Evolutionary conservation across 148 eudicot genomes (phyloP).

Genomic region (Chenopodium quinoa): DNA sequence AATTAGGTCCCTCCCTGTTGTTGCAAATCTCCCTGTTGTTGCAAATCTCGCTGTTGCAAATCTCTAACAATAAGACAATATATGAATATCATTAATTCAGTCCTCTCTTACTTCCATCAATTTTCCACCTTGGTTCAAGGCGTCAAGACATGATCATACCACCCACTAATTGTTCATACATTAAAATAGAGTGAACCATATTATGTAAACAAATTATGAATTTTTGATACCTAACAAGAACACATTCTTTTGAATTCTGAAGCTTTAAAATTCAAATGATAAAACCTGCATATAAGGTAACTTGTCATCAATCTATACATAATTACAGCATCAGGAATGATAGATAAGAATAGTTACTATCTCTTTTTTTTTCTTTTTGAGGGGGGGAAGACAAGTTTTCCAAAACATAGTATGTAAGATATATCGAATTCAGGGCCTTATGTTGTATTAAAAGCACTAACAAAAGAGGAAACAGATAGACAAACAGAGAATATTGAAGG

Average conservation of each 20-base stretch:
- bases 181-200: background rate
- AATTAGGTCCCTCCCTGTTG: background rate
- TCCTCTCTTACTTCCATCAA: background rate
- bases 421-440: background rate
- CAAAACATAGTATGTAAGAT: background rate
- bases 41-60: no score
- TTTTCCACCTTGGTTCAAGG: background rate
- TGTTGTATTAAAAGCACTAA: background rate
- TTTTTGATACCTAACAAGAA: background rate
- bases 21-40: background rate
- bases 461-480: background rate
- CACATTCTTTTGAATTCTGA: background rate
- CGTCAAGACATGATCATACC: background rate
- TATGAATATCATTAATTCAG: no score
- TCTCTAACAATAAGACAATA: background rate
- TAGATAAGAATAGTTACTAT: background rate
- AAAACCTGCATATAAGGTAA: background rate
- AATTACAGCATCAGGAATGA: background rate
- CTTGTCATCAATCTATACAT: background rate
- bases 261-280: background rate
- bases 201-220: background rate
- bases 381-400: background rate
- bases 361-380: no score
- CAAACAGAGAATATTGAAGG: background rate
- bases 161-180: background rate